phyloP scores from a whole-genome alignment of 305 asterid genomes.

The Fraxinus ornus region DNA sequence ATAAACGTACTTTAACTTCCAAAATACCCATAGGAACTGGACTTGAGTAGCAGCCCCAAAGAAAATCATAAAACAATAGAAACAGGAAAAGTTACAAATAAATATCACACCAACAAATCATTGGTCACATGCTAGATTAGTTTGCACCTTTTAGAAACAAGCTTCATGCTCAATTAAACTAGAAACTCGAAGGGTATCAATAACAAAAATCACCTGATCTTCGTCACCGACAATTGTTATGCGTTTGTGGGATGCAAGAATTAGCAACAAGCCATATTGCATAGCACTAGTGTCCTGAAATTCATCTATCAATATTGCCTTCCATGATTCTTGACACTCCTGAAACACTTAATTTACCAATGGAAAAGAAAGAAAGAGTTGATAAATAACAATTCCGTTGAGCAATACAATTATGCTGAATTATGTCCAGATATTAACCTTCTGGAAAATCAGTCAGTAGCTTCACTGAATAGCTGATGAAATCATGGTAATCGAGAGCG shows the following conservation, averaged over 20 bases:
- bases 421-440: slow-evolving; percentile 49
- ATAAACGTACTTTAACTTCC: background rate
- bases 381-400: slow-evolving; percentile 20
- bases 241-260: slow-evolving; percentile 78
- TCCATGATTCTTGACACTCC: slow-evolving; percentile 81
- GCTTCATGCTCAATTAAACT: background rate
- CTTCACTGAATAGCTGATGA: slow-evolving; percentile 80
- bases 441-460: slow-evolving; percentile 83
- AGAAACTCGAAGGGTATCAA: slow-evolving; percentile 16
- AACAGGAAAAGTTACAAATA: background rate
- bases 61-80: background rate
- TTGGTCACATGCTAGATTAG: background rate
- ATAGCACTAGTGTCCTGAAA: slow-evolving; percentile 97
- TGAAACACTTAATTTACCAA: slow-evolving; percentile 47
- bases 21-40: background rate
- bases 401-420: slow-evolving; percentile 15
- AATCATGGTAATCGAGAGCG: slow-evolving; percentile 95
- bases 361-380: slow-evolving; percentile 28
- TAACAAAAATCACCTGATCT: slow-evolving; percentile 71
- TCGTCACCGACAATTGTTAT: slow-evolving; percentile 97
- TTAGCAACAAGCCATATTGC: slow-evolving; percentile 70
- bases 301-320: slow-evolving; percentile 88
- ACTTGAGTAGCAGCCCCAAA: background rate
- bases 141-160: background rate
- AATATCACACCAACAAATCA: background rate